Evolutionary conservation across 2,329 filamentous ascomycete genomes (phyloP), one percentile per base, ranked within the genome.

Genomic region (Exophiala oligosperma): DNA sequence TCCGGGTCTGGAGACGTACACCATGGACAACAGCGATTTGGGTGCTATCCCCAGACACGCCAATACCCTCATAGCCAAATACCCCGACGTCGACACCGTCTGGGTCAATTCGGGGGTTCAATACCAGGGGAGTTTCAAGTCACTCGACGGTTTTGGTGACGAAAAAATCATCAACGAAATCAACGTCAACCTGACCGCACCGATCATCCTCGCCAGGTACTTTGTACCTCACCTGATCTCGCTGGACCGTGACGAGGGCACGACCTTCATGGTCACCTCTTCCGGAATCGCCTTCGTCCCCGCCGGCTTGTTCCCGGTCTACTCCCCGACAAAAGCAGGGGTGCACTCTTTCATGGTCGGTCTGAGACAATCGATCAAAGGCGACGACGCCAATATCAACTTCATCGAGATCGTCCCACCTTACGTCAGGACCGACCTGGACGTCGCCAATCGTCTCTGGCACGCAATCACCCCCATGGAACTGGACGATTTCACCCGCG

Each of bases 321-420:
- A 75, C 57, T 68, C 66, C 52, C 62, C 69, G 0, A 70, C 71
- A 7, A 75, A 74, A 55, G 63, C 71, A 0, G 72, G 67, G 4
- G 56, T 73, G 4, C 70, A 73, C 28, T 54, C 57, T 4, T 67
- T 73, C 52, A 61, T 62, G 14, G 68, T 72, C 14, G 51, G 62
- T 3, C 56, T 74, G 5, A 60, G 71, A 0, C 56, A 66, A 14
- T 66, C 72, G 49, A 56, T 74, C 1, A 57, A 53, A 2, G 66
- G 11, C 28, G 4, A 35, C 28, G 4, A 54, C 23, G 67, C 59
- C 14, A 72, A 70, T 51, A 61, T 74, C 41, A 67, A 66, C n/a
- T 64, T 75, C 9, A 64, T 72, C 6, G 72, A 74, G 55, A 64
- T 75, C n/a, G 68, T 68, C 1, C 71, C 72, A 3, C 73, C 72